phyloP scores from a whole-genome alignment of 2,329 filamentous ascomycete genomes.

The Geosmithia flava region DNA sequence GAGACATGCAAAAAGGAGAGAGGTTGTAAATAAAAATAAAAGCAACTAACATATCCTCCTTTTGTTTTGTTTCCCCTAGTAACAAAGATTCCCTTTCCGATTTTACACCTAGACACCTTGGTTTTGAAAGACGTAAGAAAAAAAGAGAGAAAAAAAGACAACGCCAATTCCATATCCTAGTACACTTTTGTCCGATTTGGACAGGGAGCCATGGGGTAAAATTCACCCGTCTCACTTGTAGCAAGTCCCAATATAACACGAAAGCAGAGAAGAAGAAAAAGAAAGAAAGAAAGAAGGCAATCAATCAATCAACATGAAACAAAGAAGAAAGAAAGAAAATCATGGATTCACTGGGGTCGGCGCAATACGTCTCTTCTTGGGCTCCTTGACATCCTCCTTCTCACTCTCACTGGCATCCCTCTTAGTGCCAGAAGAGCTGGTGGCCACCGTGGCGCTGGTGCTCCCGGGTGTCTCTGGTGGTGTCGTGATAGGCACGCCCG shows the following conservation, averaged over 20 bases:
- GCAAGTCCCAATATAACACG: too few species aligned
- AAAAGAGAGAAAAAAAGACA: background rate
- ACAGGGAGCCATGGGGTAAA: background rate
- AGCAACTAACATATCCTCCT: too few species aligned
- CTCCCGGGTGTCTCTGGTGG: constrained; percentile 74
- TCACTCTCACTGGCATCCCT: constrained; percentile 45
- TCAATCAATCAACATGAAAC: background rate
- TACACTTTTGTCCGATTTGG: background rate
- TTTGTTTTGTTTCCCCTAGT: background rate
- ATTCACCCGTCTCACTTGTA: background rate
- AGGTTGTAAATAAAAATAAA: too few species aligned
- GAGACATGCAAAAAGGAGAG: background rate
- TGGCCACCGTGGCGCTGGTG: constrained; percentile 6
- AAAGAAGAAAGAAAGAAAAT: too few species aligned
- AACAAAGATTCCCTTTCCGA: background rate
- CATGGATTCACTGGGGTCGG: constrained; percentile 40
- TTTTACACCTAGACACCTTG: background rate
- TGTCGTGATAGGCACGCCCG: constrained; percentile 65
- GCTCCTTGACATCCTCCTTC: constrained; percentile 36
- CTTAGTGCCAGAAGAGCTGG: constrained; percentile 31
- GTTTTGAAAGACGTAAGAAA: background rate
- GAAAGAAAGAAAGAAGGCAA: too few species aligned
- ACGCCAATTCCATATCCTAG: background rate
- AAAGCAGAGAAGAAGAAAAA: background rate
- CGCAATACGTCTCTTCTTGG: constrained; percentile 60